Evolutionary conservation across 768 basidiomycete genomes (phyloP).

Genomic region (Pisolithus sp.): DNA sequence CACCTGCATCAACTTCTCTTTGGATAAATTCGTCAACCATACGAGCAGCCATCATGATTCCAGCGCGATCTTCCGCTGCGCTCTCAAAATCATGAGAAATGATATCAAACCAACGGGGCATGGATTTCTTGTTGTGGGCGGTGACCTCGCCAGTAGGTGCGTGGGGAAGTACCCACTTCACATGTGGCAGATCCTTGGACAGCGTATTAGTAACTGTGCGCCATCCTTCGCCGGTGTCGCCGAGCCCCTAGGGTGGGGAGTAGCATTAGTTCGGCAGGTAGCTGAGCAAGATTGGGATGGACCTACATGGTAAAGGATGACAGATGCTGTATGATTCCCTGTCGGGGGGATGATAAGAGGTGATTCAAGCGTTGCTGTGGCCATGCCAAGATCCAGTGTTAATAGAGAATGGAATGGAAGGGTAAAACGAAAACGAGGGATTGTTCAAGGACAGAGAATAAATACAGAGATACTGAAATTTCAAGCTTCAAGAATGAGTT

Average conservation of each 20-base stretch:
- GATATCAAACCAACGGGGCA: conserved; percentile 88
- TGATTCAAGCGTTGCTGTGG: conserved; percentile 15
- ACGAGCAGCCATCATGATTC: conserved; percentile 57
- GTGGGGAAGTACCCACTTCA: conserved; percentile 74
- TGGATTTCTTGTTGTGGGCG: conserved; percentile 64
- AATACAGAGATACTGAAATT: conserved; percentile 1
- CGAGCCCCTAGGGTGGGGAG: conserved; percentile 50
- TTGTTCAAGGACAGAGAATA: conserved; percentile 2
- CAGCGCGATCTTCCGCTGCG: conserved; percentile 51
- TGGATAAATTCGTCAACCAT: conserved; percentile 64
- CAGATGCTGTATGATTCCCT: conserved; percentile 71
- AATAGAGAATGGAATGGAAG: neutral
- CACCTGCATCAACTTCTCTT: conserved; percentile 66
- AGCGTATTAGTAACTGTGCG: conserved; percentile 69
- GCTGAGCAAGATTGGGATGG: neutral
- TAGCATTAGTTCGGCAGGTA: neutral
- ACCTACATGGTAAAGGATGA: conserved; percentile 85
- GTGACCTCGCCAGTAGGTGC: conserved; percentile 49
- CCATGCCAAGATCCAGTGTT: neutral
- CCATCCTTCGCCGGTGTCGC: conserved; percentile 74
- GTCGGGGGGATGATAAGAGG: conserved; percentile 30
- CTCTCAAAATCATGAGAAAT: conserved; percentile 50
- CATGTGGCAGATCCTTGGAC: conserved; percentile 51
- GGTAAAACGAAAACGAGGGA: neutral
- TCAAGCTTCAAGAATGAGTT: conserved; percentile 4